A percentile compares a stretch with the other conserved stretches of the same genome.
Evolutionary conservation across 768 basidiomycete genomes (phyloP).

Genomic region (Mycena olivaceomarginata): DNA sequence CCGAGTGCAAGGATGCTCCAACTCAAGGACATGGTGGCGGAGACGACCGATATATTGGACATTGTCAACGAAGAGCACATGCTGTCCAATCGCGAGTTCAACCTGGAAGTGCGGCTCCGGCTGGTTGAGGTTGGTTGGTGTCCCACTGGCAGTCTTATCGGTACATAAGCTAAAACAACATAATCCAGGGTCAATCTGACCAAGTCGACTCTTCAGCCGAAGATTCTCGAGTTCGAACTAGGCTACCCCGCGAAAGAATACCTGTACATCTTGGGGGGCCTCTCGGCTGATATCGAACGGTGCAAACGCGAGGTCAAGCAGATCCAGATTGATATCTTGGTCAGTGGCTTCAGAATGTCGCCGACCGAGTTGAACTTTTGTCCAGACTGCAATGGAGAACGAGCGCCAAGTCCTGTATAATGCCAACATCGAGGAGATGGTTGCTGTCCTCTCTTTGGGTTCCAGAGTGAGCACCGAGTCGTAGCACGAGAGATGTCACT

Average conservation of each 20-base stretch:
- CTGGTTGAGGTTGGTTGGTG: constrained; percentile 15
- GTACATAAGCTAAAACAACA: not conserved
- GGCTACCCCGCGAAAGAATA: constrained; percentile 12
- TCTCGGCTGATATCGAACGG: constrained; percentile 5
- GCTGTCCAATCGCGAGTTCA: constrained; percentile 26
- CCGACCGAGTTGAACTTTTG: not conserved
- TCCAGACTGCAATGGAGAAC: constrained; percentile 18
- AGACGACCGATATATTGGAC: constrained; percentile 21
- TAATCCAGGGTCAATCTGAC: constrained; percentile 1
- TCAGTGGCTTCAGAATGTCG: not conserved
- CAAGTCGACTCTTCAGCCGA: constrained; percentile 25
- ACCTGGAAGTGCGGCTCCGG: constrained; percentile 25
- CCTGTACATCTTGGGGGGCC: constrained; percentile 7
- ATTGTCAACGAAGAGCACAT: constrained; percentile 24
- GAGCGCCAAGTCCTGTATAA: constrained; percentile 12
- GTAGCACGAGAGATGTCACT: not conserved
- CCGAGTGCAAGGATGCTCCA: constrained; percentile 21
- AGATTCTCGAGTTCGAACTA: constrained; percentile 3
- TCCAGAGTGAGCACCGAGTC: not conserved
- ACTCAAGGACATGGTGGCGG: constrained; percentile 8
- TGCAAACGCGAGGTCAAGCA: constrained; percentile 30
- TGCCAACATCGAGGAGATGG: constrained; percentile 15
- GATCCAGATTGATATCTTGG: constrained; percentile 19
- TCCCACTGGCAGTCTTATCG: not conserved
- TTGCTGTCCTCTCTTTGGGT: constrained; percentile 22